Evolutionary conservation across 2,329 filamentous ascomycete species (phyloP).

Genomic region (Chaetomiaceae sp.): DNA sequence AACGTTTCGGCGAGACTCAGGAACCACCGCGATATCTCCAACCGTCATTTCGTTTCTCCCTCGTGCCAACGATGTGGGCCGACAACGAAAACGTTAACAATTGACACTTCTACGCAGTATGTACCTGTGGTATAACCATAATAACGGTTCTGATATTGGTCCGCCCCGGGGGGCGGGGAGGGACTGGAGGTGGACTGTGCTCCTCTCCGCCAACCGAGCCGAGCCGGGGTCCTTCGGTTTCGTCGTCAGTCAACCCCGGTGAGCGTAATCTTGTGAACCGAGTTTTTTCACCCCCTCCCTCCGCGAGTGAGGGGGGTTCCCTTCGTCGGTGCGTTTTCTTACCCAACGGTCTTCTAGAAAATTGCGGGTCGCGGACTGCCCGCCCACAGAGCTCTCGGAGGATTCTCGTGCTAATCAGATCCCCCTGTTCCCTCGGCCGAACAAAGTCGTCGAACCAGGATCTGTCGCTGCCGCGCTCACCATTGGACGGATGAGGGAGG

Average conservation of each 20-base stretch:
- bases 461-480: conserved; percentile 20
- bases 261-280: conserved; percentile 43
- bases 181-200: conserved; percentile 11
- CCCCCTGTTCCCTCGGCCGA: conserved; percentile 33
- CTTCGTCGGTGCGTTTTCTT: conserved; percentile 34
- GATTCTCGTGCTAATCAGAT: conserved; percentile 41
- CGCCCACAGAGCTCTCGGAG: conserved; percentile 36
- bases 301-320: conserved; percentile 28
- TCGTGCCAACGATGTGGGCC: conserved; percentile 21
- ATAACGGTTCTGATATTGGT: conserved; percentile 24
- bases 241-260: conserved; percentile 26
- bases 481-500: conserved; percentile 23
- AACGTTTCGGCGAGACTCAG: neutral
- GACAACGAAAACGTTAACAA: conserved; percentile 17
- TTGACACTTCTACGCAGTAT: too few relatives aligned
- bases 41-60: conserved; percentile 23
- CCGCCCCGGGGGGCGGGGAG: neutral
- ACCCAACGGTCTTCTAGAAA: conserved; percentile 43
- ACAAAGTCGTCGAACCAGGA: conserved; percentile 25
- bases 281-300: conserved; percentile 32
- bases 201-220: conserved; percentile 33
- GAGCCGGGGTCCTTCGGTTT: conserved; percentile 28
- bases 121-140: too few relatives aligned
- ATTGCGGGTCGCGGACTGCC: conserved; percentile 35
- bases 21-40: conserved; percentile 11